Evolutionary conservation across 495 filamentous ascomycete genomes (phyloP), one percentile per base, ranked within the genome.

Genomic region (Delitschia confertaspora): DNA sequence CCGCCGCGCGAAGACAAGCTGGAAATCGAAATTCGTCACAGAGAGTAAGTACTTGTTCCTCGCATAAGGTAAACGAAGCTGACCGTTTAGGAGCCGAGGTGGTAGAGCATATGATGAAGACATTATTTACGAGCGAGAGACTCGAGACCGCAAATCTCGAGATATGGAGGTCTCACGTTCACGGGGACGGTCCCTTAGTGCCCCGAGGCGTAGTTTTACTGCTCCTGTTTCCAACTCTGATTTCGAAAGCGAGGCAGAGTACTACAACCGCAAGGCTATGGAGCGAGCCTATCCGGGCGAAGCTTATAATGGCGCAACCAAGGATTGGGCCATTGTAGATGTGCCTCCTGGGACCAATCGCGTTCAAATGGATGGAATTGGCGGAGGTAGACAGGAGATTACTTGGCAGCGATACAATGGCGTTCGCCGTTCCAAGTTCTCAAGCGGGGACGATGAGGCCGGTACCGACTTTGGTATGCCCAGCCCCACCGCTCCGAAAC

Each of bases 351-450:
- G 83, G 39, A 88, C 82, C 0, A 75, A 80, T 59, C 69, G 81
- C 27, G 82, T 88, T 31, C 68, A 69, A 27, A 79, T 88, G 73
- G 81, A 88, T 54, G 81, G 82, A 45, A 69, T 72, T 14, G 82
- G 82, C 20, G 80, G 80, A 33, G 81, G 63, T 31, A 60, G 60
- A 14, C 72, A 80, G 52, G 82, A 85, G 49, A 72, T 84, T 24
- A 81, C 75, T 25, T 88, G 83, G 83, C 69, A 75, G 55, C 72
- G 76, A 42, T 85, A 86, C 57, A 84, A 83, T 56, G 83, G 83
- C 21, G 78, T 85, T 10, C 70, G 83, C 13, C 67, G 82, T 25
- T 71, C 76, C 40, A 76, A 75, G 59, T 84, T 84, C 60, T 69
- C 79, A 33, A 71, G 75, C 22, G 70, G 68, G 38, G 60, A 71